Conservation (phyloP, 768 basidiomycete species). For the Phanerochaete sordida region DNA sequence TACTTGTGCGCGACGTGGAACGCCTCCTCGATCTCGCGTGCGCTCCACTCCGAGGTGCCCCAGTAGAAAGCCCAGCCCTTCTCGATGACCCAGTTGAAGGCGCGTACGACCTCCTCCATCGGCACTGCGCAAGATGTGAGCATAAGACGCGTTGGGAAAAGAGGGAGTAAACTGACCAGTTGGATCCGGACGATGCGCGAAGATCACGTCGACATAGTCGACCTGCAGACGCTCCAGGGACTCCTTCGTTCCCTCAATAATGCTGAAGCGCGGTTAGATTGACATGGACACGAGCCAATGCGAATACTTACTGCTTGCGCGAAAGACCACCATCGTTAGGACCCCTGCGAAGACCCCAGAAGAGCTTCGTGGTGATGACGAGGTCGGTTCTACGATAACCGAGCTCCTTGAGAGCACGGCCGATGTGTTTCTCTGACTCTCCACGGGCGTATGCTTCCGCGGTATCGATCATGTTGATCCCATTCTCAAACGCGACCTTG, state of each 20-base stretch:
- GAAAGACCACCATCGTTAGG: constrained; percentile 54
- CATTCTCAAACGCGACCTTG: constrained; percentile 69
- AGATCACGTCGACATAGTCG: constrained; percentile 71
- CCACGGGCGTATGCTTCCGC: constrained; percentile 67
- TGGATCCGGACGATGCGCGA: constrained; percentile 68
- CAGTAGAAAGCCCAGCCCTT: constrained; percentile 71
- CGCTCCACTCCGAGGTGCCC: constrained; percentile 76
- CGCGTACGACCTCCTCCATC: constrained; percentile 78
- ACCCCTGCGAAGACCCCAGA: constrained; percentile 60
- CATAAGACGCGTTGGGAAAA: neutral
- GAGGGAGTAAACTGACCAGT: constrained; percentile 37
- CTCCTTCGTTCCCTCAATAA: constrained; percentile 72
- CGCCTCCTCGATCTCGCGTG: constrained; percentile 55
- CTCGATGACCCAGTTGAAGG: constrained; percentile 78
- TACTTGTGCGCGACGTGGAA: constrained; percentile 62
- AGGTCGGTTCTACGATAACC: constrained; percentile 62
- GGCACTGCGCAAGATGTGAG: constrained; percentile 33
- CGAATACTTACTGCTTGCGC: constrained; percentile 51
- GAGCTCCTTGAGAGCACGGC: constrained; percentile 73
- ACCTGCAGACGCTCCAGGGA: constrained; percentile 63
- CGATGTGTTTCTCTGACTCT: constrained; percentile 71
- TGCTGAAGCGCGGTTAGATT: constrained; percentile 31
- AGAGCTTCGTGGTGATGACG: constrained; percentile 78
- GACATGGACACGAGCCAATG: neutral
- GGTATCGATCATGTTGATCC: constrained; percentile 72